Evolutionary conservation across 2,329 filamentous ascomycete genomes (phyloP).

Genomic region (Ophiostoma australiae): DNA sequence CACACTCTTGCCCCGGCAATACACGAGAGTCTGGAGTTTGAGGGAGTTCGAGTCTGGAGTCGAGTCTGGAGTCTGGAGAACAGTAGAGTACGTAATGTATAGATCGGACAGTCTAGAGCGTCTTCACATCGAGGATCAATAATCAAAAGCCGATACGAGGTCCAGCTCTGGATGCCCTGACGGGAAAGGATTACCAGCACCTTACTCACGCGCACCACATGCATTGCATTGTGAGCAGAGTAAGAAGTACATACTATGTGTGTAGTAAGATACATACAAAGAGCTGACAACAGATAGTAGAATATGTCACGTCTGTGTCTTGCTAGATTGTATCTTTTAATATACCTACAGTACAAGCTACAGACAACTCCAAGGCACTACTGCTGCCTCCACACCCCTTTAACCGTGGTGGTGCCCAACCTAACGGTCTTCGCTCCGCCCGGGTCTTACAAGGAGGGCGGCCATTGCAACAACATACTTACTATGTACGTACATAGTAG

Average conservation of each 20-base stretch:
- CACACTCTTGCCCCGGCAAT: neutral
- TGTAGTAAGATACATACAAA: neutral
- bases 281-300: neutral
- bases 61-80: neutral
- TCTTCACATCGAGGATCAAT: neutral
- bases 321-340: no score
- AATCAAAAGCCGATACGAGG: neutral
- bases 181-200: neutral
- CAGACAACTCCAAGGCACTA: neutral
- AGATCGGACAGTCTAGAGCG: neutral
- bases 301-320: neutral
- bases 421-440: conserved; percentile 18
- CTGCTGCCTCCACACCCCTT: conserved; percentile 17
- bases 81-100: neutral
- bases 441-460: conserved; percentile 20
- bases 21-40: neutral
- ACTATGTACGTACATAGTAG: neutral
- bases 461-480: neutral
- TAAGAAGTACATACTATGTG: neutral
- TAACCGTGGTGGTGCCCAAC: conserved; percentile 22
- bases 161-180: neutral
- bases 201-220: neutral
- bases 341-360: neutral
- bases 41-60: neutral
- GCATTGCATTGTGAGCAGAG: neutral